phyloP scores from a whole-genome alignment of 202 grass and related monocot genomes.

The Panicum virgatum region DNA sequence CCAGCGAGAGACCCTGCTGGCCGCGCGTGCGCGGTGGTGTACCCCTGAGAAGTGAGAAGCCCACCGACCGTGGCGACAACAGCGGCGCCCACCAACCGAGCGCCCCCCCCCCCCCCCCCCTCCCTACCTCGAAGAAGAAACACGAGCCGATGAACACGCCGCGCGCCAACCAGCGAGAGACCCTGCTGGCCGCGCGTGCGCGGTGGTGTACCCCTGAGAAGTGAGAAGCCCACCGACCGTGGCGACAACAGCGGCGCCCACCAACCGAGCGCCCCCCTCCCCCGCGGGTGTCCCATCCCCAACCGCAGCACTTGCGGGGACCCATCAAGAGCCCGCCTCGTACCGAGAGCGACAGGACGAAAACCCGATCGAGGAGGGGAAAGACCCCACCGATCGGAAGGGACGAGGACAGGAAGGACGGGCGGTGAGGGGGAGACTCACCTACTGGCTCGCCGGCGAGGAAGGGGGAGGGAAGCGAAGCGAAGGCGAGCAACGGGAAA shows the following conservation, averaged over 20 bases:
- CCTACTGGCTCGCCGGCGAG: neutral
- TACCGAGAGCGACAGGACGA: conserved; percentile 17
- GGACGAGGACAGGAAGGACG: neutral
- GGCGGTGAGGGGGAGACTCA: conserved; percentile 12
- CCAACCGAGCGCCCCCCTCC: no score
- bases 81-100: no score
- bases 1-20: neutral
- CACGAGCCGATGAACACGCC: neutral
- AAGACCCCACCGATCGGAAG: neutral
- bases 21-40: neutral
- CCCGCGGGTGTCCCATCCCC: neutral
- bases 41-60: no score
- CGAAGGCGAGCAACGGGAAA: neutral
- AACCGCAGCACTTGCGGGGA: conserved; percentile 13
- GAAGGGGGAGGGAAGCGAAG: neutral
- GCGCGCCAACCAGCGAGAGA: neutral
- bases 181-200: neutral
- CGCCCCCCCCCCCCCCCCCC: no score
- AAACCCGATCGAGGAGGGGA: no score
- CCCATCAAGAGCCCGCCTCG: conserved; percentile 8
- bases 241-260: no score
- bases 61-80: no score
- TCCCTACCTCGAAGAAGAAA: neutral
- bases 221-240: no score
- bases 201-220: no score